Evolutionary conservation across 1,139 yeast species (phyloP), one percentile per base, ranked within the genome.

Genomic region (Lodderomyces orthopsilosis): DNA sequence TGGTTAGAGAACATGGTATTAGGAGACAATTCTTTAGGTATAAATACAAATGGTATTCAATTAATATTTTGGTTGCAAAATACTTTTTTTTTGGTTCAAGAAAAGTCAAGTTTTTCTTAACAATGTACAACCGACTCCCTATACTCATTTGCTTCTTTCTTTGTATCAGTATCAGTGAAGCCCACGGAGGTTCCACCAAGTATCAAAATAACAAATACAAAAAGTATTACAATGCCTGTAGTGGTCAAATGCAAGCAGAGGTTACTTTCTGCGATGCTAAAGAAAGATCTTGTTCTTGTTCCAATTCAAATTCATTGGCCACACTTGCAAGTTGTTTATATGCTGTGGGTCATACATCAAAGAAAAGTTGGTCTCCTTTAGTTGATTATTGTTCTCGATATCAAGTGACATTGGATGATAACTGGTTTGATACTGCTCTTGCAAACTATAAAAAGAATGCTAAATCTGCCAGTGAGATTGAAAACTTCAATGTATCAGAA

Each of bases 401-500:
- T 43, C 32, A 41, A 43, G 43, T 43, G 0, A 46, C 52, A 5
- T 22, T 62, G 10, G 52, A 62, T 5, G 36, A 37, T 1, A 23
- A 38, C 18, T 46, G 49, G 46, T 41, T 34, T 17, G 28, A 34
- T 19, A 24, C 19, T 12, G 37, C 44, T 12, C 10, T 41, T 13
- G 22, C 22, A 22, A 9, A 36, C n/a, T 43, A 39, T 28, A 37
- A 33, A 27, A 26, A 22, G 10, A 32, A 38, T 22, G 44, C 42
- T 7, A 55, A 51, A 14, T 37, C 45, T 14, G 43, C 54, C 5
- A 26, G 40, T 10, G 62, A 61, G 8, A 58, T 65, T 21, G 43
- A 48, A 8, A 54, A 50, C 23, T 66, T 62, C 40, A 64, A 34
- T 18, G 19, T 19, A 3, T 53, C 58, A 6, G 19, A 5, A 7